These are phyloP conservation scores for Aspergillus brasiliensis DNA, from an alignment of 2,329 filamentous ascomycete genomes.

Conservation along the genomic window DNA sequence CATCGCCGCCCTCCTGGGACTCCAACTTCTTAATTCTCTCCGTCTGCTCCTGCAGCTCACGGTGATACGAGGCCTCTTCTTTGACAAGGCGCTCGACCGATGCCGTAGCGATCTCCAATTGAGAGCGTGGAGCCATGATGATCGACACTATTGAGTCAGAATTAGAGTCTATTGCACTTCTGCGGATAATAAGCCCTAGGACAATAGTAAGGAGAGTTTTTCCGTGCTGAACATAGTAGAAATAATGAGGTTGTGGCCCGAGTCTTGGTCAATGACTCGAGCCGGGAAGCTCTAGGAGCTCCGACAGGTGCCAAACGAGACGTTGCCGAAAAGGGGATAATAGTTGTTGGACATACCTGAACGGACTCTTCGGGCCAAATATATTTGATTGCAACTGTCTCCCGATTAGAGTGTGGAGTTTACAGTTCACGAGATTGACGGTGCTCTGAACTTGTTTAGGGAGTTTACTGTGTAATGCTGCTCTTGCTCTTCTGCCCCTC, in stretches of 20 bases:
- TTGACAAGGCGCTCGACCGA: constrained; percentile 83
- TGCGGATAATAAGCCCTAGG: background rate
- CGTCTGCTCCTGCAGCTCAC: constrained; percentile 76
- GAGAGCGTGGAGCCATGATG: constrained; percentile 74
- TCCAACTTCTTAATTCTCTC: constrained; percentile 70
- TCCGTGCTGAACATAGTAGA: background rate
- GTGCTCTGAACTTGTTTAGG: background rate
- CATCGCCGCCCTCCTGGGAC: constrained; percentile 66
- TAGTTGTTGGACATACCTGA: background rate
- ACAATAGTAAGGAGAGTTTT: background rate
- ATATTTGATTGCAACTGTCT: background rate
- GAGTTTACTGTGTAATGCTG: constrained; percentile 1
- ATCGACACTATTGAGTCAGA: constrained; percentile 6
- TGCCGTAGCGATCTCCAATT: constrained; percentile 80
- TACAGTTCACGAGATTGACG: background rate
- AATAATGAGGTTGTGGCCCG: background rate
- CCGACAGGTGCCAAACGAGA: background rate
- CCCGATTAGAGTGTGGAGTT: background rate
- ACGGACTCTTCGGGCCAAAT: too few relatives aligned
- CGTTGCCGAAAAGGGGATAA: background rate
- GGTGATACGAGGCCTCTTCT: constrained; percentile 88
- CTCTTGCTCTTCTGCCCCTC: constrained; percentile 16
- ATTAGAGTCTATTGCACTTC: constrained; percentile 1
- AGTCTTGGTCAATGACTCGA: background rate
- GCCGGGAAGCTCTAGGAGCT: background rate